Conservation (phyloP, 2,329 filamentous ascomycete genomes). For the Calycina herbarum region DNA sequence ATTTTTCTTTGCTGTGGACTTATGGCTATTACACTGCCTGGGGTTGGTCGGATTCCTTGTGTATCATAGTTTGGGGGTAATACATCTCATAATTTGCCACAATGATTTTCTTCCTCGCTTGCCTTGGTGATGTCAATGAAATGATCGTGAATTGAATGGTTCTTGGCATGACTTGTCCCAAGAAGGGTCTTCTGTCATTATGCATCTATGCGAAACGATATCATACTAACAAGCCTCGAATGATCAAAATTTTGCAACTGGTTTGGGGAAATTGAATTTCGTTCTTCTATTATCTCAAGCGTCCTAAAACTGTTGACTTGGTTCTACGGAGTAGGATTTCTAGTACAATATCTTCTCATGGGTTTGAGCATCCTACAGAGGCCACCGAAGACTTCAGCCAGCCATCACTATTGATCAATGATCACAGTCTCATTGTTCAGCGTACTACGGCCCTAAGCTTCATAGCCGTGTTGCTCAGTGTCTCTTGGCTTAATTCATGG, state of each 20-base stretch:
- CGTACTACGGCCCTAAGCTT: neutral
- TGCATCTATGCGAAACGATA: no score
- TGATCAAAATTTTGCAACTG: no score
- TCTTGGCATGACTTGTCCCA: neutral
- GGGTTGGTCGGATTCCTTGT: conserved; percentile 24
- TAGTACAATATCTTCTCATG: no score
- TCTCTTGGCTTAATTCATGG: neutral
- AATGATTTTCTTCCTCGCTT: neutral
- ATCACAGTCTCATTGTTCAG: neutral
- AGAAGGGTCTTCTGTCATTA: no score
- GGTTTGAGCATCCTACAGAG: no score
- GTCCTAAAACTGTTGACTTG: no score
- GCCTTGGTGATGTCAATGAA: neutral
- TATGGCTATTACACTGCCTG: conserved; percentile 27
- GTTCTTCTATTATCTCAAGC: no score
- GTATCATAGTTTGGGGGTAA: conserved; percentile 33
- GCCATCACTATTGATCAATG: neutral
- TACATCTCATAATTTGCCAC: conserved; percentile 13
- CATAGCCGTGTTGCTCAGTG: neutral
- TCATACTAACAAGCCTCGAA: no score
- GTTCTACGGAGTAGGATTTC: no score
- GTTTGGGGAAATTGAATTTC: no score
- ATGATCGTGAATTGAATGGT: neutral
- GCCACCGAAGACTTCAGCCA: neutral
- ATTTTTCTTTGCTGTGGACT: conserved; percentile 29